These are phyloP conservation scores for Phytophthora palmivora DNA, from an alignment of 352 stramenopile species.

Conservation along the genomic window DNA sequence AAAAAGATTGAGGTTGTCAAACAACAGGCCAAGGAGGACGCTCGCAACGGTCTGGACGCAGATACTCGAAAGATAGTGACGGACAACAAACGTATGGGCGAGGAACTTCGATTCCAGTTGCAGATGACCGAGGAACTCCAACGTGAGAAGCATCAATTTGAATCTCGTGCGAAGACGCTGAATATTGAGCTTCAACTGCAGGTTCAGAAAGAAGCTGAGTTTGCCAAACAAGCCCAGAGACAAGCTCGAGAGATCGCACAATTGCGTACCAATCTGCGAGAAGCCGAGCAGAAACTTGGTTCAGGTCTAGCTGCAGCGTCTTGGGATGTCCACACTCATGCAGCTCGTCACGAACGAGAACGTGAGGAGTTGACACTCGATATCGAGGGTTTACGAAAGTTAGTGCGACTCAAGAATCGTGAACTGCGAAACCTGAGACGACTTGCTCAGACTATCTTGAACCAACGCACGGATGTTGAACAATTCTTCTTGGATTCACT, in stretches of 20 bases:
- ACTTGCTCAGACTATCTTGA: slow-evolving; percentile 91
- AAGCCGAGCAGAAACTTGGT: slow-evolving; percentile 81
- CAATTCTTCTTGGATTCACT: slow-evolving; percentile 95
- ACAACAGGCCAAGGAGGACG: slow-evolving; percentile 89
- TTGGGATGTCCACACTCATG: slow-evolving; percentile 60
- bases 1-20: slow-evolving; percentile 88
- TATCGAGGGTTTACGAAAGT: slow-evolving; percentile 80
- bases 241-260: slow-evolving; percentile 81
- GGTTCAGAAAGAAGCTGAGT: slow-evolving; percentile 88
- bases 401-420: slow-evolving; percentile 94
- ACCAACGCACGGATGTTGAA: slow-evolving; percentile 91
- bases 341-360: slow-evolving; percentile 60
- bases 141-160: slow-evolving; percentile 77
- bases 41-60: slow-evolving; percentile 88
- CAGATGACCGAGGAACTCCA: slow-evolving; percentile 92
- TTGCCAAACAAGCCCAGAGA: slow-evolving; percentile 80
- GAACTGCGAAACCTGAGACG: slow-evolving; percentile 91
- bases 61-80: slow-evolving; percentile 93
- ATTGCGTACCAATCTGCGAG: slow-evolving; percentile 71
- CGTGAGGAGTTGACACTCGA: slow-evolving; percentile 90
- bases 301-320: slow-evolving; percentile 73
- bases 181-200: slow-evolving; percentile 82
- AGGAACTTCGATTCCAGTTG: slow-evolving; percentile 93
- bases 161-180: slow-evolving; percentile 60
- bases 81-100: slow-evolving; percentile 93